Conservation (phyloP, 345 rosid genomes). For the Alliaria petiolata region DNA sequence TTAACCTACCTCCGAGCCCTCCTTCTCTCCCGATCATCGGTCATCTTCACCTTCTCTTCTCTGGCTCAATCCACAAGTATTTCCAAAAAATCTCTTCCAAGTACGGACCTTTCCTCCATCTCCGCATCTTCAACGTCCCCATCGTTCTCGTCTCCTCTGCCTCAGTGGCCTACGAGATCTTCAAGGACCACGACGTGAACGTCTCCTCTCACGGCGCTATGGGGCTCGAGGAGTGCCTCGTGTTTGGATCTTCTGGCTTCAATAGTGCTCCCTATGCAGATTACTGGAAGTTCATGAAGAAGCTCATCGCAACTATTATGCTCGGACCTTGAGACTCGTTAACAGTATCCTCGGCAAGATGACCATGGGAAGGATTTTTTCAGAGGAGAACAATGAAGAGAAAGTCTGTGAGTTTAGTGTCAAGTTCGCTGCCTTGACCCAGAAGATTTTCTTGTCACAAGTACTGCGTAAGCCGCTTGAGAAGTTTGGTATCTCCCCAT, state of each 20-base stretch:
- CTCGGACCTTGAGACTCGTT: conserved; percentile 11
- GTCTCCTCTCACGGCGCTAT: neutral
- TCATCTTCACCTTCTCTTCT: neutral
- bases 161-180: conserved; percentile 6
- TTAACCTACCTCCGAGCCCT: neutral
- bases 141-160: neutral
- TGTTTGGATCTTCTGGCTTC: conserved; percentile 11
- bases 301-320: conserved; percentile 22
- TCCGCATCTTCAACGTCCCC: neutral
- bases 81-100: neutral
- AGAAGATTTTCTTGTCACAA: conserved; percentile 2
- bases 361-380: conserved; percentile 24
- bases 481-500: neutral
- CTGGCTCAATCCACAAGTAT: neutral
- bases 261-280: conserved; percentile 25
- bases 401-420: neutral
- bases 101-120: conserved; percentile 11
- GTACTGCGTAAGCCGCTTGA: neutral
- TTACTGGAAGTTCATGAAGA: conserved; percentile 22
- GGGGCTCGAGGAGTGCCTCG: neutral
- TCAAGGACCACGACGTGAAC: conserved; percentile 10
- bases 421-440: neutral
- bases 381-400: neutral
- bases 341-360: conserved; percentile 19
- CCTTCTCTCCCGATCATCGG: conserved; percentile 1